These are phyloP conservation scores for Rhodotorula sp. DNA, from an alignment of 1,284 basidiomycete genomes.

Conservation along the genomic window DNA sequence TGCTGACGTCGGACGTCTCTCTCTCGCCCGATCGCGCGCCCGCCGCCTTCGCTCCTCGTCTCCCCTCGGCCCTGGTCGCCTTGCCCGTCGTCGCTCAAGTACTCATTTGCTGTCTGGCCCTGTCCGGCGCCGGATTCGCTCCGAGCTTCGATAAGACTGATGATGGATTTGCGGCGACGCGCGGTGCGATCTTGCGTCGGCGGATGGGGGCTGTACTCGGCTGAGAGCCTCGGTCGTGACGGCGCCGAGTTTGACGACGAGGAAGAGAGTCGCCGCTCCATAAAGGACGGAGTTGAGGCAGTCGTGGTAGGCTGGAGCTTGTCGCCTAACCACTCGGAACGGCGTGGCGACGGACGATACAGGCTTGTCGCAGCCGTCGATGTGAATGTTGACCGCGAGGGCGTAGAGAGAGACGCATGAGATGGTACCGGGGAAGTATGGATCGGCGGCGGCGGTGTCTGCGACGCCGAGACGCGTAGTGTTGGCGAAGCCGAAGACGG, in stretches of 20 bases:
- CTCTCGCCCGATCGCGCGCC: not conserved
- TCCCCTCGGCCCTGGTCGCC: not conserved
- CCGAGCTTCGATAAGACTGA: not conserved
- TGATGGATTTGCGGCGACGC: not conserved
- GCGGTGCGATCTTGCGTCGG: not conserved
- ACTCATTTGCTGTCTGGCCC: not conserved
- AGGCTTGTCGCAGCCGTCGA: constrained; percentile 1
- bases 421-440: not conserved
- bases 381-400: not conserved
- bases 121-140: no score
- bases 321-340: not conserved
- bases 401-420: not conserved
- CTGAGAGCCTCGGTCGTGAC: constrained; percentile 12
- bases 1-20: constrained; percentile 18
- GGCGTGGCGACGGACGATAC: not conserved
- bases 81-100: not conserved
- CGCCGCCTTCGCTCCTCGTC: constrained; percentile 10
- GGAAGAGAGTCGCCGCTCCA: not conserved
- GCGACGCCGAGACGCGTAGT: not conserved
- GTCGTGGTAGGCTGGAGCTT: not conserved
- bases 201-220: not conserved
- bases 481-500: not conserved
- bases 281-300: not conserved
- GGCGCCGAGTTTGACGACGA: not conserved
- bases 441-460: not conserved